Evolutionary conservation across 1,284 basidiomycete genomes (phyloP), one percentile per base, ranked within the genome.

Genomic region (Cryptococcus amylolentus): DNA sequence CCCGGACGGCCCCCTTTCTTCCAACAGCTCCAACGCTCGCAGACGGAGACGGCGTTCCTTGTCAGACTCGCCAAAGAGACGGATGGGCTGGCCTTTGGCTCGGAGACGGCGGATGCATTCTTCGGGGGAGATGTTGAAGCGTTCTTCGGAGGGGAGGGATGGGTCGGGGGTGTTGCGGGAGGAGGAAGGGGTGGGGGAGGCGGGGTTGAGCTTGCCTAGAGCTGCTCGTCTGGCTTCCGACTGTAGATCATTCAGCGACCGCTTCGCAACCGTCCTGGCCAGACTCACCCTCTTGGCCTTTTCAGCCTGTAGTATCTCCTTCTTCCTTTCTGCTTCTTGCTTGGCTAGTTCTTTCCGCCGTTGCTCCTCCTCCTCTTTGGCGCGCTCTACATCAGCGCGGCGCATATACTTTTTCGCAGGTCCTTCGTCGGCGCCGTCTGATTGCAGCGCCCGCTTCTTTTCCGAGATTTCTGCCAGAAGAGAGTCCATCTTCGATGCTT

Each of bases 61-160:
- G 79, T 98, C 95, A 0, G 87, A 85, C 75, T 99, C 96, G 43
- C 87, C 96, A 71, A 99, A 99, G 2, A 98, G 80, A 9, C 92
- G 85, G 60, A 98, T 90, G 2, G 96, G 96, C 72, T 98, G 91
- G 27, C 90, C 91, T 72, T 95, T 95, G 27, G 84, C 81, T 39
- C 96, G 86, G 27, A 99, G 83, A 13, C 96, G 84, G 7, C 89
- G 86, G 52, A 94, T 81, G 27, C 89, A 91, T 71, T 99, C 96
- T 58, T 93, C 89, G 56, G 92, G 90, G 2, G 94, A 91, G 51
- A 98, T 89, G 73, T 92, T 93, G 81, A 94, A 97, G 1, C 56
- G 84, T 82, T 70, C 84, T 79, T 51, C 51, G 5, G 58, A n/a
- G 6, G 23, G 42, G 10, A 44, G 26, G 28, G 49, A 13, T 6